Conservation (phyloP, 2,329 filamentous ascomycete genomes). For the Malbranchea cinnamomea region DNA sequence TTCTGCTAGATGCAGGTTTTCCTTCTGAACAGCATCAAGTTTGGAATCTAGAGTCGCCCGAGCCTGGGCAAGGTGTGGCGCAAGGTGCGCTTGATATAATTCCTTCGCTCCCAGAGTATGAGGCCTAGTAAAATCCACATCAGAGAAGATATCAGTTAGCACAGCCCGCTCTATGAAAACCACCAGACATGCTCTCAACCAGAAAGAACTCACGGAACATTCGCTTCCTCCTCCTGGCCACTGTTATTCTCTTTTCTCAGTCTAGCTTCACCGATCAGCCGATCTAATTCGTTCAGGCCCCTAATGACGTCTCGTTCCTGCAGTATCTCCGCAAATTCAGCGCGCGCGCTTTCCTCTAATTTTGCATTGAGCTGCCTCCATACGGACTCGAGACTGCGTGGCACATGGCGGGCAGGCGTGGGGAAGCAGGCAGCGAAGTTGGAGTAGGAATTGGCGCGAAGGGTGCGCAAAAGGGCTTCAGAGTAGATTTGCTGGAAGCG, state of each 20-base stretch:
- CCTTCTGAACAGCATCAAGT: constrained; percentile 34
- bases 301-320: constrained; percentile 40
- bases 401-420: constrained; percentile 43
- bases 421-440: constrained; percentile 52
- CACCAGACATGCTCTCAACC: constrained; percentile 2
- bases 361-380: constrained; percentile 45
- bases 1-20: constrained; percentile 39
- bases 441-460: constrained; percentile 45
- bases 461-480: constrained; percentile 42
- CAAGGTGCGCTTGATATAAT: constrained; percentile 44
- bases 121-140: constrained; percentile 26
- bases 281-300: constrained; percentile 46
- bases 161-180: not conserved
- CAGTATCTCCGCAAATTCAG: constrained; percentile 47
- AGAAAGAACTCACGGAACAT: constrained; percentile 31
- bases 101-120: constrained; percentile 43
- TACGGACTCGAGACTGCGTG: constrained; percentile 40
- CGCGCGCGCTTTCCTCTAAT: constrained; percentile 40
- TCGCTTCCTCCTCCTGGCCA: constrained; percentile 22
- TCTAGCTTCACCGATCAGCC: constrained; percentile 43
- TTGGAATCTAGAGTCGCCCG: constrained; percentile 34
- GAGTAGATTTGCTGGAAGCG: constrained; percentile 46
- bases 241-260: constrained; percentile 35
- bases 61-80: constrained; percentile 39
- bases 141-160: not conserved